phyloP scores from a whole-genome alignment of 305 asterid species.

The Salvia sclarea region DNA sequence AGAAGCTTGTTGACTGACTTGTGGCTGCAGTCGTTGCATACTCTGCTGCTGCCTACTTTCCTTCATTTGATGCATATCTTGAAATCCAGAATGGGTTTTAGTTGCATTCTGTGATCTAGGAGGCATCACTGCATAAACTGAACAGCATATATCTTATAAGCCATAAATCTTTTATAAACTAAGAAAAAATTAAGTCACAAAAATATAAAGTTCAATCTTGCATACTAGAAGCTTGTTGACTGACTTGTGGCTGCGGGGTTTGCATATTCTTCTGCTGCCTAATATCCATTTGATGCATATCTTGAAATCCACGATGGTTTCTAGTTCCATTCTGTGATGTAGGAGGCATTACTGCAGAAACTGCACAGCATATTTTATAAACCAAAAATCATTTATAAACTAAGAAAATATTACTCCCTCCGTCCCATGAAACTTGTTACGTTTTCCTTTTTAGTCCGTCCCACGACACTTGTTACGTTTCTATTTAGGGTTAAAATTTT shows the following conservation, averaged over 20 bases:
- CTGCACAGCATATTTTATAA: not conserved
- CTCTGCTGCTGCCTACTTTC: slow-evolving; percentile 6
- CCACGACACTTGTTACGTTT: too few relatives aligned
- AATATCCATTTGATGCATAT: not conserved
- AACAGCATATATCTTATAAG: not conserved
- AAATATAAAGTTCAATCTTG: not conserved
- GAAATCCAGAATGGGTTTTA: slow-evolving; percentile 13
- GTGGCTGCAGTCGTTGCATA: not conserved
- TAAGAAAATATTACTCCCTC: not conserved
- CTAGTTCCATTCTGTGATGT: not conserved
- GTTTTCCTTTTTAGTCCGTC: too few relatives aligned
- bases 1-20: slow-evolving; percentile 3
- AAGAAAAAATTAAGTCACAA: not conserved
- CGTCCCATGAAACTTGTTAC: too few relatives aligned
- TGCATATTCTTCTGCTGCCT: too few relatives aligned
- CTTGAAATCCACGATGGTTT: not conserved
- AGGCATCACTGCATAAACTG: slow-evolving; percentile 15
- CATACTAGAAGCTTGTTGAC: slow-evolving; percentile 13
- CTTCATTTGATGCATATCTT: not conserved
- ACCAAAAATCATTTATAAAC: not conserved
- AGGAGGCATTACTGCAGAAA: slow-evolving; percentile 12
- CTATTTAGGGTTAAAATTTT: too few relatives aligned
- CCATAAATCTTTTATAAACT: not conserved
- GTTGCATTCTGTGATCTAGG: not conserved
- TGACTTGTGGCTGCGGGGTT: not conserved